Evolutionary conservation across 1,284 basidiomycete species (phyloP).

Genomic region (Limonomyces culmigenus): DNA sequence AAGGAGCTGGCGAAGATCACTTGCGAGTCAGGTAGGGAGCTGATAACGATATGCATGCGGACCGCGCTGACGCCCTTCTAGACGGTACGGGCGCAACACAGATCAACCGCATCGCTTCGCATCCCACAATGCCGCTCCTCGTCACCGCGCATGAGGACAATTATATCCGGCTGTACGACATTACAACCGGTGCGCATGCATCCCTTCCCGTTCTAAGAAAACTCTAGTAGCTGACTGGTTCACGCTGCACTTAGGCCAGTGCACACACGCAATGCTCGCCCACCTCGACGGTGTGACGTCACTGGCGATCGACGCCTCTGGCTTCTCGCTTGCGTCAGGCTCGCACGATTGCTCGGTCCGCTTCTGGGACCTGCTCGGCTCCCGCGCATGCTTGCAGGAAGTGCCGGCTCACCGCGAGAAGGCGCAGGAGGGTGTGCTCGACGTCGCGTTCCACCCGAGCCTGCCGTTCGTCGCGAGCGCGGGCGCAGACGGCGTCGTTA

Average conservation of each 20-base stretch:
- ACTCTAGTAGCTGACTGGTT: slow-evolving; percentile 1
- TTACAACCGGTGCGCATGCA: slow-evolving; percentile 45
- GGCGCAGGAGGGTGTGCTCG: slow-evolving; percentile 80
- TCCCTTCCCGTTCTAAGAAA: slow-evolving; percentile 4
- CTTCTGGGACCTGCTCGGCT: slow-evolving; percentile 87
- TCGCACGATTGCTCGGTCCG: slow-evolving; percentile 90
- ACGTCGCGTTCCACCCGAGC: slow-evolving; percentile 72
- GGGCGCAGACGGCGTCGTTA: slow-evolving; percentile 89
- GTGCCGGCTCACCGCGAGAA: slow-evolving; percentile 78
- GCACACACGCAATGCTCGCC: slow-evolving; percentile 78
- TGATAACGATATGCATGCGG: slow-evolving; percentile 12
- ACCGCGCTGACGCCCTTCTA: slow-evolving; percentile 13
- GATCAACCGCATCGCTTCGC: slow-evolving; percentile 80
- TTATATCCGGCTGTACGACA: slow-evolving; percentile 80
- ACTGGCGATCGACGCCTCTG: slow-evolving; percentile 75
- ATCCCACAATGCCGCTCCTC: slow-evolving; percentile 80
- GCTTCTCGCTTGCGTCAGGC: slow-evolving; percentile 77
- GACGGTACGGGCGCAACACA: slow-evolving; percentile 63
- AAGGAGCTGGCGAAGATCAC: slow-evolving; percentile 59
- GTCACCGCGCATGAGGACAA: slow-evolving; percentile 92
- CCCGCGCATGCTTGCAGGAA: slow-evolving; percentile 77
- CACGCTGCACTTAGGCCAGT: slow-evolving; percentile 39
- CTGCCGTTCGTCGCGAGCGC: slow-evolving; percentile 83
- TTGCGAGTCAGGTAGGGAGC: slow-evolving; percentile 57
- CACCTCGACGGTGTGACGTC: slow-evolving; percentile 88